Conservation (phyloP, 1,284 basidiomycete species). For the Cystobasidiaceae sp. region DNA sequence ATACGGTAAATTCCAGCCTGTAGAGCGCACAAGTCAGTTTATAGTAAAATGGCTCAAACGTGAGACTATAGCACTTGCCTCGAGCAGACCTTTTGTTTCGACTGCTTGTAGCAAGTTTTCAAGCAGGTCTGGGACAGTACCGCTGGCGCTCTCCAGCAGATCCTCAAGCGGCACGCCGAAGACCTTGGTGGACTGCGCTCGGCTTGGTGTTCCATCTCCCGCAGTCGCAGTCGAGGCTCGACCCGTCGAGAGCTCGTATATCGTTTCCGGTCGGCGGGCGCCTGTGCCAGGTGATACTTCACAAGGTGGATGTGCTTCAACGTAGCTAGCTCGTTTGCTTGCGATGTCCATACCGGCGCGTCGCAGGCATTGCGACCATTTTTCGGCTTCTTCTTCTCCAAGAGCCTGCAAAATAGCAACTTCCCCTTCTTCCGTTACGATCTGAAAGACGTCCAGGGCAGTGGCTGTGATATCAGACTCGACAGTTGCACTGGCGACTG, state of each 20-base stretch:
- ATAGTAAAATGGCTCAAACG: not conserved
- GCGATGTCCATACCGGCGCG: slow-evolving; percentile 64
- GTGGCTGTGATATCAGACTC: not conserved
- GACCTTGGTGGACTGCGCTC: slow-evolving; percentile 51
- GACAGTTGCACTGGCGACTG: not conserved
- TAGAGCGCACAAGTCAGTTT: not conserved
- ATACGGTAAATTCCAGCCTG: slow-evolving; percentile 74
- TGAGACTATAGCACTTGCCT: not conserved
- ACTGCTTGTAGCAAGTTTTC: slow-evolving; percentile 62
- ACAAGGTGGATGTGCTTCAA: slow-evolving; percentile 18
- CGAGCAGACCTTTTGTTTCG: slow-evolving; percentile 64
- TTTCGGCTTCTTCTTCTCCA: slow-evolving; percentile 61
- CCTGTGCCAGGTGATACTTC: too few species aligned
- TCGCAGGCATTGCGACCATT: slow-evolving; percentile 67
- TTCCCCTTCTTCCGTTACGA: slow-evolving; percentile 77
- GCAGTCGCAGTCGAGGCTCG: slow-evolving; percentile 42
- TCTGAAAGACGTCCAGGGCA: slow-evolving; percentile 56
- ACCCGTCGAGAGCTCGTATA: slow-evolving; percentile 57
- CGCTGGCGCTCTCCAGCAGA: slow-evolving; percentile 61
- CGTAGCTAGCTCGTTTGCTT: slow-evolving; percentile 60
- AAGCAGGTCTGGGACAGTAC: slow-evolving; percentile 57
- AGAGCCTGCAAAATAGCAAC: slow-evolving; percentile 69
- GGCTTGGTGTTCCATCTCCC: not conserved
- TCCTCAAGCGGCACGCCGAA: slow-evolving; percentile 69
- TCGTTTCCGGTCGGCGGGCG: slow-evolving; percentile 45